phyloP scores from a whole-genome alignment of 1,139 yeast genomes.

The Starmera stellimalicola region DNA sequence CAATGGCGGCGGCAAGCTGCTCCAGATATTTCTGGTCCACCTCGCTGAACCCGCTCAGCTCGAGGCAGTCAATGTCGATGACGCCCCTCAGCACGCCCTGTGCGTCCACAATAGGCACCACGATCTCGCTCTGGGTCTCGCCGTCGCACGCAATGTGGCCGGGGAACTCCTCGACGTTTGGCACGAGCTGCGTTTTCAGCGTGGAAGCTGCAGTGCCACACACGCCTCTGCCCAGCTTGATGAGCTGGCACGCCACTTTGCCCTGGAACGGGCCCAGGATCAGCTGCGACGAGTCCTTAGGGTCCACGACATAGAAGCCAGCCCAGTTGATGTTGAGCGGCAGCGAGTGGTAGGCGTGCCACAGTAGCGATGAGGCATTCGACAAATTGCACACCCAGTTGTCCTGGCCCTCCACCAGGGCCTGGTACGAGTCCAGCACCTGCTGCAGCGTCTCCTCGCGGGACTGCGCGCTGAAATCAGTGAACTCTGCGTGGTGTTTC shows the following conservation, averaged over 20 bases:
- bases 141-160: conserved; percentile 98
- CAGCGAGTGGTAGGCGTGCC: conserved; percentile 77
- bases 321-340: conserved; percentile 75
- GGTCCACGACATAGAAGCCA: conserved; percentile 61
- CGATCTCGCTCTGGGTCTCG: conserved; percentile 86
- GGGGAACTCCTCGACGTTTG: conserved; percentile 67
- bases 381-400: conserved; percentile 89
- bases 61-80: conserved; percentile 76
- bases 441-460: conserved; percentile 53
- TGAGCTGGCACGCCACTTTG: conserved; percentile 87
- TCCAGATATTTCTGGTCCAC: conserved; percentile 54
- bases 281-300: conserved; percentile 31
- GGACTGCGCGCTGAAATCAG: conserved; percentile 33
- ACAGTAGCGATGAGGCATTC: conserved; percentile 74
- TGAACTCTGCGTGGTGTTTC: conserved; percentile 56
- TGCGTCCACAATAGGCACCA: conserved; percentile 61
- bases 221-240: conserved; percentile 74
- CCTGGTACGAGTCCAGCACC: conserved; percentile 52
- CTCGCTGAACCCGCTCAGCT: conserved; percentile 53
- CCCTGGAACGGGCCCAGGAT: conserved; percentile 94
- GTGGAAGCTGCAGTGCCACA: conserved; percentile 76
- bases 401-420: conserved; percentile 49
- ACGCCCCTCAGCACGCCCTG: conserved; percentile 54
- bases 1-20: conserved; percentile 42
- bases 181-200: conserved; percentile 58